Base-by-base conservation (phyloP, 2,329 filamentous ascomycete species). In the Paraphaeosphaeria minitans region DNA sequence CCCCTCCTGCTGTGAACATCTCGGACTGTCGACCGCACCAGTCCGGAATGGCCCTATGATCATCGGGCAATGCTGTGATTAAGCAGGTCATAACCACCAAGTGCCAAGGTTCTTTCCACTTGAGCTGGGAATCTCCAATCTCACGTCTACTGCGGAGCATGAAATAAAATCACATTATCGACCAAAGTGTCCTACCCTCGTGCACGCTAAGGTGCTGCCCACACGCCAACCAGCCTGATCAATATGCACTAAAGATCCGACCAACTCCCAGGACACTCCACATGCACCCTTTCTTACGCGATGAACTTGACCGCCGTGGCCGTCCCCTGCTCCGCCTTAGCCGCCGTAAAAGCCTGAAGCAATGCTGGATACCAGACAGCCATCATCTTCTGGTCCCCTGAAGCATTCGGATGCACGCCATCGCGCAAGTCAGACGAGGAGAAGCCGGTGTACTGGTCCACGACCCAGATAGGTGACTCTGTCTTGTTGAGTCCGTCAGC, bases 361-460 rank as follows among this genome's bases (percentile, higher is more conserved):
- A 74, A 24, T 29, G 69, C 69, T 21, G 72, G 69, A 48, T 67
- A 74, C 71, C 71, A 74, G 1, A 70, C 61, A 53, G 70, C 65
- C 63, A 62, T 60, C 79, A 76, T 81, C 73, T 80, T 81, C 24
- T 67, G 73, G 60, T 80, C 77, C 1, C 79, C 79, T 0, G 66
- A 57, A 60, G 73, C 68, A 63, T 78, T 80, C 4, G 78, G 77
- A 62, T 80, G 78, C 4, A 80, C 66, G 2, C 78, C 76, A 57
- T 80, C 78, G 16, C 77, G 68, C 2, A 77, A 60, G 56, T 79
- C 76, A 31, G 59, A 50, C 33, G 35, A 59, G 58, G 63, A 72
- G 61, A 79, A 78, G 4, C 77, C 76, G 0, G 76, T 77, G 56
- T 77, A 79, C 61, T 79, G 78, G 56, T 79, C 77, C 2, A 80